Evolutionary conservation across 1,284 basidiomycete genomes (phyloP), one percentile per base, ranked within the genome.

Genomic region (Ustilago xerochloae): DNA sequence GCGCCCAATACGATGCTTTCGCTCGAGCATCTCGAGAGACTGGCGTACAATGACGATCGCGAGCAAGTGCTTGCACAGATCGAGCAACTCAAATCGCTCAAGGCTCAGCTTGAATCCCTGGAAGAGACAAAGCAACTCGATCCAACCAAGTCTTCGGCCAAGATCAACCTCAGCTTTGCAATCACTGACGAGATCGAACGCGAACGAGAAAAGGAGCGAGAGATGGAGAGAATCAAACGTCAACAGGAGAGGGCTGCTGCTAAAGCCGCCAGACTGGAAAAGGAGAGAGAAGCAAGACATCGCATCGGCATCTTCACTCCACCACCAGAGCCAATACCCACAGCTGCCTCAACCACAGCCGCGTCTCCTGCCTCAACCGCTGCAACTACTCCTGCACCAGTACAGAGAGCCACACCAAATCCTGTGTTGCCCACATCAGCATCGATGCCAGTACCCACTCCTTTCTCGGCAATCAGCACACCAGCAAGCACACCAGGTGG

Each of bases 11-110:
- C 65, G 6, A 39, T 51, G 4, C 29, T 66, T 4, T 70, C 71
- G 20, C 63, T 77, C 41, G 79, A 81, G 63, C 69, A 77, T 20
- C 63, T 79, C 18, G 79, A 81, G 48, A 64, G 79, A 6, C 64
- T 79, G 16, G 72, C 75, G 7, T 79, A 81, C 60, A 75, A 73
- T 32, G 76, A 81, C 45, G 79, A 81, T 38, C 55, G 74, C 26
- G 61, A 65, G 15, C 39, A 69, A 6, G 68, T 74, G 30, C 63
- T 77, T 22, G 69, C 65, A 22, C 56, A 74, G 48, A 73, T 77
- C 12, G 69, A 72, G 20, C 50, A 79, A 53, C 74, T 78, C 51
- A 75, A 75, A 30, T 16, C 60, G 20, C 67, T 67, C 49, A 77
- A 77, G 15, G 61, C 69, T 9, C 61, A 78, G 53, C 67, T 81